Conservation (phyloP, 2,329 filamentous ascomycete genomes). For the Tolypocladium inflatum region DNA sequence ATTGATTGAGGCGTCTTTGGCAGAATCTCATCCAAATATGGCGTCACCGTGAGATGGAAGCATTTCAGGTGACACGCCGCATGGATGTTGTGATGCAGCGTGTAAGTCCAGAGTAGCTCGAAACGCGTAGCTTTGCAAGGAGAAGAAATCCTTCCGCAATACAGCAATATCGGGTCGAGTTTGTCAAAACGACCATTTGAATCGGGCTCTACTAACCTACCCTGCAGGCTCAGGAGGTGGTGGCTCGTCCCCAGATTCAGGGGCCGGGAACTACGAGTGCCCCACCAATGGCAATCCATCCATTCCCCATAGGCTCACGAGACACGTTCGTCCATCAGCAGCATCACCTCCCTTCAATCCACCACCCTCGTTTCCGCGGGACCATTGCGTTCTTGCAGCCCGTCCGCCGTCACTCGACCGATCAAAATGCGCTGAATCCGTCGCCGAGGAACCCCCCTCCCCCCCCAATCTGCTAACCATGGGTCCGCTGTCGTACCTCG, state of each 20-base stretch:
- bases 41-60: too few species aligned
- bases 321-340: not conserved
- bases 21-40: too few species aligned
- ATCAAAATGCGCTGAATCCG: not conserved
- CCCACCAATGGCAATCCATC: not conserved
- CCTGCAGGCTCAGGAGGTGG: too few species aligned
- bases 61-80: too few species aligned
- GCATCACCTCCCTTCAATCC: not conserved
- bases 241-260: not conserved
- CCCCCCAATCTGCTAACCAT: constrained; percentile 12
- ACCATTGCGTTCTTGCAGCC: not conserved
- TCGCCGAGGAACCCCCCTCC: not conserved
- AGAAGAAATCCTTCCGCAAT: too few species aligned
- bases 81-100: too few species aligned
- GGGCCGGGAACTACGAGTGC: not conserved
- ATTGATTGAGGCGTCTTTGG: too few species aligned
- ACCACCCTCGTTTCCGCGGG: not conserved
- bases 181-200: too few species aligned
- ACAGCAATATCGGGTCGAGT: too few species aligned
- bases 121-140: too few species aligned
- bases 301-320: not conserved
- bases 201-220: too few species aligned
- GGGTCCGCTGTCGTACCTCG: constrained; percentile 32
- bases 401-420: not conserved
- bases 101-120: not conserved